These are phyloP conservation scores for Austroboletus eburneus DNA, from an alignment of 768 basidiomycete genomes.

Conservation along the genomic window DNA sequence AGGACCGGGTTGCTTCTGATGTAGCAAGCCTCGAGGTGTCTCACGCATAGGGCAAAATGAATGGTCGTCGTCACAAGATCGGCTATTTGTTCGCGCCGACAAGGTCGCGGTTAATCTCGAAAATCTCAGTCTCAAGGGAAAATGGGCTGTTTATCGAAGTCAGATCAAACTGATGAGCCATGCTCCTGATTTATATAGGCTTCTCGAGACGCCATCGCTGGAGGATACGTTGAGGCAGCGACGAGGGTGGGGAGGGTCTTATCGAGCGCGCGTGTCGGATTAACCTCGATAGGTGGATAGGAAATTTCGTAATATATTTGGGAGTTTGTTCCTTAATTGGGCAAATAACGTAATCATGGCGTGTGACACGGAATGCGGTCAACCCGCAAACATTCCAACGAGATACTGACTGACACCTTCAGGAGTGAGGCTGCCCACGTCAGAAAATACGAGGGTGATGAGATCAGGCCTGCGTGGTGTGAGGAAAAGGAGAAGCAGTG, in stretches of 20 bases:
- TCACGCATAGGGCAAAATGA: constrained; percentile 1
- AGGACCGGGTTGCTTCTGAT: constrained; percentile 5
- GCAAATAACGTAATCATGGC: too few species aligned
- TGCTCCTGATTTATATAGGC: constrained; percentile 5
- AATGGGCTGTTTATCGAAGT: constrained; percentile 16
- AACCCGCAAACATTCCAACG: constrained; percentile 90
- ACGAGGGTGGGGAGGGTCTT: too few species aligned
- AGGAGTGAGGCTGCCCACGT: constrained; percentile 89
- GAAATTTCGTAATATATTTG: constrained; percentile 18
- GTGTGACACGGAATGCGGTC: constrained; percentile 23
- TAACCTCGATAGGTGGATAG: constrained; percentile 11
- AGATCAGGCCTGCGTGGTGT: constrained; percentile 69
- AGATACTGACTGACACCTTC: constrained; percentile 93
- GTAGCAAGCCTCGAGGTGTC: constrained; percentile 2
- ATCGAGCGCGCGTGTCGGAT: constrained; percentile 11
- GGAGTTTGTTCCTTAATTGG: constrained; percentile 18
- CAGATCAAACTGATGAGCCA: constrained; percentile 24
- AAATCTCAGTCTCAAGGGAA: constrained; percentile 17
- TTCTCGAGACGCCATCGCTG: constrained; percentile 14
- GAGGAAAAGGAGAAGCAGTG: constrained; percentile 16
- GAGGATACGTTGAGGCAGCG: constrained; percentile 21
- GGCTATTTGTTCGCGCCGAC: constrained; percentile 7
- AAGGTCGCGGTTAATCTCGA: constrained; percentile 23
- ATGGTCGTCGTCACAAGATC: constrained; percentile 2
- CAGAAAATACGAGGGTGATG: constrained; percentile 91